These are phyloP conservation scores for Diplodia corticola DNA, from an alignment of 2,329 filamentous ascomycete genomes.

Conservation along the genomic window DNA sequence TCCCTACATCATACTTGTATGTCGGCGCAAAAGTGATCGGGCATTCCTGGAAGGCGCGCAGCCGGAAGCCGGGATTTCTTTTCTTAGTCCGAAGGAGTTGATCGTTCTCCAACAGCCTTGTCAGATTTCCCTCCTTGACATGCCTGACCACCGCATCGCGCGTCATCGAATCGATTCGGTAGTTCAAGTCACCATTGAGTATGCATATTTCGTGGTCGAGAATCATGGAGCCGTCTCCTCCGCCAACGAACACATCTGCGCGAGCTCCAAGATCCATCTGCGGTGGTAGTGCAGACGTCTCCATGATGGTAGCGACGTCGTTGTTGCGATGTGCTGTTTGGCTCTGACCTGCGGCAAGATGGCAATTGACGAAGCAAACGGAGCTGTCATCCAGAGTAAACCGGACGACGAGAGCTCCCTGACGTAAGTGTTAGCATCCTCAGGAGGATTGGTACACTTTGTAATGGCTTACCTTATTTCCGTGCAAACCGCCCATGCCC, in stretches of 20 bases:
- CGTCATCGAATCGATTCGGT: constrained; percentile 96
- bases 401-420: constrained; percentile 84
- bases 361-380: constrained; percentile 94
- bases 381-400: constrained; percentile 93
- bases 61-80: constrained; percentile 83
- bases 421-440: neutral
- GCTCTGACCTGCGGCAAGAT: constrained; percentile 89
- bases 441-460: neutral
- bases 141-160: constrained; percentile 88
- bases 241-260: constrained; percentile 78
- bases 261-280: constrained; percentile 67
- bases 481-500: constrained; percentile 91
- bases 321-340: constrained; percentile 90
- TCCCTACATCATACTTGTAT: constrained; percentile 98
- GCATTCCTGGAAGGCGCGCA: constrained; percentile 86
- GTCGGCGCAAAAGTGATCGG: constrained; percentile 92
- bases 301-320: constrained; percentile 86
- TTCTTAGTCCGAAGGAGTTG: constrained; percentile 87
- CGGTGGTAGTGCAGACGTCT: constrained; percentile 70
- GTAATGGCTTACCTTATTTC: constrained; percentile 69
- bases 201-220: constrained; percentile 98
- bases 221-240: constrained; percentile 94
- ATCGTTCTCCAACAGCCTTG: constrained; percentile 87
- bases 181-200: constrained; percentile 94
- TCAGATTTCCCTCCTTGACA: constrained; percentile 75